Percentiles rank a stretch among this genome's conserved stretches.
These are phyloP conservation scores for Dittrichia graveolens DNA, from an alignment of 129 eudicot species.

Conservation along the genomic window DNA sequence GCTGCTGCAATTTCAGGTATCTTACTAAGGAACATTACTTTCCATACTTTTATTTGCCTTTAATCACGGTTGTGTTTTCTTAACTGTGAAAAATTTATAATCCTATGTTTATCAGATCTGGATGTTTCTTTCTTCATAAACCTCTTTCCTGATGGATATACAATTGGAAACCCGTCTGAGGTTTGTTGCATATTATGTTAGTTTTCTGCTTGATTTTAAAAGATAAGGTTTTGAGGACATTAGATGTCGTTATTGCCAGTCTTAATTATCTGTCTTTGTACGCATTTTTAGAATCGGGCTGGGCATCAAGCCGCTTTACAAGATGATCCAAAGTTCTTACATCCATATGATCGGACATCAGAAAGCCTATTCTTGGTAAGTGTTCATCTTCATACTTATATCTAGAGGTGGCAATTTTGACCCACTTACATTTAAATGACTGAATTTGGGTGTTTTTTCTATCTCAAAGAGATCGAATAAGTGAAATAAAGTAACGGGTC, in stretches of 20 bases:
- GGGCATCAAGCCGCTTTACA: slow-evolving; percentile 50
- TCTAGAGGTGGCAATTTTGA: not conserved
- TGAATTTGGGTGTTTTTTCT: slow-evolving; percentile 3
- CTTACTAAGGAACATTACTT: slow-evolving; percentile 20
- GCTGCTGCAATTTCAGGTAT: slow-evolving; percentile 50
- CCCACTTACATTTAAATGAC: not conserved
- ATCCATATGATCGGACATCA: slow-evolving; percentile 83
- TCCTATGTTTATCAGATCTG: slow-evolving; percentile 45
- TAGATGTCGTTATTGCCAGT: too few relatives aligned
- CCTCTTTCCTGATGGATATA: slow-evolving; percentile 84
- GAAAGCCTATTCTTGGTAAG: slow-evolving; percentile 82
- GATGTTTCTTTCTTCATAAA: slow-evolving; percentile 78
- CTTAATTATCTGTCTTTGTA: slow-evolving; percentile 23
- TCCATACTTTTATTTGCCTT: not conserved
- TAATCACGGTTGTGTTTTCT: not conserved
- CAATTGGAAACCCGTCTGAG: slow-evolving; percentile 75
- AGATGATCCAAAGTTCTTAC: slow-evolving; percentile 66
- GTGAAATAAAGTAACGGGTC: not conserved
- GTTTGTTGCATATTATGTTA: slow-evolving; percentile 41
- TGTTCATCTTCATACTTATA: slow-evolving; percentile 19
- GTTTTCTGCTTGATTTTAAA: slow-evolving; percentile 2
- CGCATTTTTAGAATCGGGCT: slow-evolving; percentile 49
- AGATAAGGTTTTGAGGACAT: not conserved
- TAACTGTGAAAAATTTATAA: not conserved
- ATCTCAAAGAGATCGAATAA: not conserved